phyloP scores from a whole-genome alignment of 164 flowering plant species.

The grape (Vitis vinifera) region DNA sequence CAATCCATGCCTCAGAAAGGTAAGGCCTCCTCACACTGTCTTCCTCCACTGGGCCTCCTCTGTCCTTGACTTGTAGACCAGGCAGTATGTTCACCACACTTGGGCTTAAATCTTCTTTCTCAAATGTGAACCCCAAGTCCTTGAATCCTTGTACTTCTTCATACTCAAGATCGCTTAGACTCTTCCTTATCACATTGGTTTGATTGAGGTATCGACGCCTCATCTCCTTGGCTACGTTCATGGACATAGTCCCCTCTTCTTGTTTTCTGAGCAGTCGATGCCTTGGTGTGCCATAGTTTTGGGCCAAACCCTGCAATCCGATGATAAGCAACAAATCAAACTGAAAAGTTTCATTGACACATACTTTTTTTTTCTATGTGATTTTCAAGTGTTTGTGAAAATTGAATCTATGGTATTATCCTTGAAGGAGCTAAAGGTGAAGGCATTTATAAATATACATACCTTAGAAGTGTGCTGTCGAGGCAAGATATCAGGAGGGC shows the following conservation, averaged over 20 bases:
- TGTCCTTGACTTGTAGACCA: conserved; percentile 44
- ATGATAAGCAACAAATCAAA: too few relatives aligned
- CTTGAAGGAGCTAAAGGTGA: too few relatives aligned
- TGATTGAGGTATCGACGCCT: conserved; percentile 19
- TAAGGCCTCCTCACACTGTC: conserved; percentile 43
- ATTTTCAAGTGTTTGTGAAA: too few relatives aligned
- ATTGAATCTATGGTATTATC: too few relatives aligned
- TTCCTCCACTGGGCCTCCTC: background rate
- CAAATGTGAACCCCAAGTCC: conserved; percentile 59
- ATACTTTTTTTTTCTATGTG: too few relatives aligned
- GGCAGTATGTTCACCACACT: conserved; percentile 46
- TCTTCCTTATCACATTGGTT: conserved; percentile 32
- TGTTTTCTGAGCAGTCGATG: conserved; percentile 21
- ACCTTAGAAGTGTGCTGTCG: conserved; percentile 39
- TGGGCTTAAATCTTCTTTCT: conserved; percentile 39
- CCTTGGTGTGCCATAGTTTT: conserved; percentile 22
- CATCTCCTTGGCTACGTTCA: conserved; percentile 16
- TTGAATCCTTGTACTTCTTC: conserved; percentile 66
- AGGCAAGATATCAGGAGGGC: conserved; percentile 27
- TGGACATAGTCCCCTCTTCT: conserved; percentile 12
- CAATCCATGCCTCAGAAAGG: conserved; percentile 63
- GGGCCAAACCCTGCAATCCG: conserved; percentile 12
- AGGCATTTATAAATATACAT: background rate
- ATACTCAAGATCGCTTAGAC: conserved; percentile 45
- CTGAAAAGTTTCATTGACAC: too few relatives aligned